phyloP scores from a whole-genome alignment of 768 basidiomycete genomes.

The Cystofilobasidium capitatum region DNA sequence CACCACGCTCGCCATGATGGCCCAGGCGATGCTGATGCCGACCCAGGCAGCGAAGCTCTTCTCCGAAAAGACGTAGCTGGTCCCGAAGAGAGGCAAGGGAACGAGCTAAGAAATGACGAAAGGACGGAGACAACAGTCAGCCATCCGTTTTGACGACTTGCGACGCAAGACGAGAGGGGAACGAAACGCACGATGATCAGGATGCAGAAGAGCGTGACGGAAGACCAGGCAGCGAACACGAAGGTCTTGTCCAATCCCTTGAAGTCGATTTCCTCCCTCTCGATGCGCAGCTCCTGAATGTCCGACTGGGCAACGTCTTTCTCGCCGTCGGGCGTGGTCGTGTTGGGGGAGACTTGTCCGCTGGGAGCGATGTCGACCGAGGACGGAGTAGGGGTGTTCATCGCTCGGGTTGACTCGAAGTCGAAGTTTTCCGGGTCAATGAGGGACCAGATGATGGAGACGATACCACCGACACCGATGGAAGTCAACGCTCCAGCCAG shows the following conservation, averaged over 20 bases:
- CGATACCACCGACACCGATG: too few species aligned
- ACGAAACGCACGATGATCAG: too few species aligned
- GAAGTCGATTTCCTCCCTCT: slow-evolving; percentile 25
- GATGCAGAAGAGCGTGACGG: slow-evolving; percentile 50
- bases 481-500: too few species aligned
- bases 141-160: too few species aligned
- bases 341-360: not conserved
- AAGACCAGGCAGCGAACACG: slow-evolving; percentile 67
- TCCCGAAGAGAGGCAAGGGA: slow-evolving; percentile 78
- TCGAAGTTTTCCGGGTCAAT: slow-evolving; percentile 74
- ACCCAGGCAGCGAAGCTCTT: slow-evolving; percentile 55
- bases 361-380: slow-evolving; percentile 13
- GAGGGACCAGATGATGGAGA: slow-evolving; percentile 56
- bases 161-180: too few species aligned
- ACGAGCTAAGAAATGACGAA: too few species aligned
- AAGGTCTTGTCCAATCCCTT: slow-evolving; percentile 48
- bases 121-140: too few species aligned
- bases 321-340: slow-evolving; percentile 32
- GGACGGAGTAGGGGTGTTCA: slow-evolving; percentile 47
- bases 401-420: slow-evolving; percentile 65
- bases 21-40: slow-evolving; percentile 69
- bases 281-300: not conserved
- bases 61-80: slow-evolving; percentile 46
- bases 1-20: slow-evolving; percentile 74
- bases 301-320: too few species aligned